Conservation (phyloP, 192 early-diverging fungal genomes). For the Lunasporangiospora selenospora region DNA sequence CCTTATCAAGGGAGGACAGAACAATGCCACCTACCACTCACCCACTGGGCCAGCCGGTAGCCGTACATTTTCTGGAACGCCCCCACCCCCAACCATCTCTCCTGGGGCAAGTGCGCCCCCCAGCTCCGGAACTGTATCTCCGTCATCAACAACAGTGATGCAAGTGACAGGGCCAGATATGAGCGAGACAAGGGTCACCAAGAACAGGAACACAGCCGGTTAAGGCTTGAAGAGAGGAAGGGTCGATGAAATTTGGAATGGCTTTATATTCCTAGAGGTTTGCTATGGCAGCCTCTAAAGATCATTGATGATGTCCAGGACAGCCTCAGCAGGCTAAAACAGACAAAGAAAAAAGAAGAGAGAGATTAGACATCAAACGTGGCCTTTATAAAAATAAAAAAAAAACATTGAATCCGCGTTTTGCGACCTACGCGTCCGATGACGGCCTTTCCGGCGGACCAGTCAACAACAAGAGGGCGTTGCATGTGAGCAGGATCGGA, state of each 20-base stretch:
- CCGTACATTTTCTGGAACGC: no score
- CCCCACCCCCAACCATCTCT: not conserved
- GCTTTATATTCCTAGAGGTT: no score
- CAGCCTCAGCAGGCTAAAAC: constrained; percentile 18
- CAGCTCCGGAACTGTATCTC: not conserved
- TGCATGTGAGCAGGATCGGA: constrained; percentile 26
- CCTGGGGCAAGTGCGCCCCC: not conserved
- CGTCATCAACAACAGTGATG: not conserved
- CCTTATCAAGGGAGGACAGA: constrained; percentile 1
- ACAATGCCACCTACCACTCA: not conserved
- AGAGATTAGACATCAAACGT: not conserved
- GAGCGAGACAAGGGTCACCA: not conserved
- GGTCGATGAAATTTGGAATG: no score
- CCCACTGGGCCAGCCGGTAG: constrained; percentile 4
- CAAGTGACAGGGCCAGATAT: not conserved
- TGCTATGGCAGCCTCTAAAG: no score
- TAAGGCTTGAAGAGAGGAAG: no score
- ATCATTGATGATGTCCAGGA: constrained; percentile 18
- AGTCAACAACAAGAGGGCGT: constrained; percentile 35
- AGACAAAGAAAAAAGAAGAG: not conserved
- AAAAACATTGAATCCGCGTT: not conserved
- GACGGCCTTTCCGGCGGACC: constrained; percentile 28
- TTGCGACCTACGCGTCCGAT: constrained; percentile 43
- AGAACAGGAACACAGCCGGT: no score
- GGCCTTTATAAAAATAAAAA: not conserved